A percentile compares a stretch with the other conserved stretches of the same genome.
Conservation (phyloP, 2,329 filamentous ascomycete species). For the Cladosporium colombiae region DNA sequence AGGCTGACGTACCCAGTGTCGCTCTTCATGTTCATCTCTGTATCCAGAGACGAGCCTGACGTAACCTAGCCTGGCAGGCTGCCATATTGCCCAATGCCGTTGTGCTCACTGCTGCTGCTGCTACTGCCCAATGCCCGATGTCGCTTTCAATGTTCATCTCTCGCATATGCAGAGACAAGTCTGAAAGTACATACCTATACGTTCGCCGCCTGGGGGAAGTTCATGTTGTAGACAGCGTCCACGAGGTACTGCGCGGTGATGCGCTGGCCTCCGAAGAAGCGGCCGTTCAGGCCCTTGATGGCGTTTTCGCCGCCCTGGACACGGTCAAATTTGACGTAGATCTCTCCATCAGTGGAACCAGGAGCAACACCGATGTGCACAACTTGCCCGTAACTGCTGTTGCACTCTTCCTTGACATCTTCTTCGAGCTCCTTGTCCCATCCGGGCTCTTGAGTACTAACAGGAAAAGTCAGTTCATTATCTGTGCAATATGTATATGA, state of each 20-base stretch:
- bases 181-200: constrained; percentile 14
- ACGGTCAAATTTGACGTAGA: constrained; percentile 97
- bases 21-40: background rate
- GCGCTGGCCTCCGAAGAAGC: constrained; percentile 89
- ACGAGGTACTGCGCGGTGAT: constrained; percentile 95
- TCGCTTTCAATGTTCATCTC: background rate
- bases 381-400: constrained; percentile 93
- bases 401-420: constrained; percentile 89
- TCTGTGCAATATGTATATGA: background rate
- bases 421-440: constrained; percentile 95
- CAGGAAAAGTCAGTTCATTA: background rate
- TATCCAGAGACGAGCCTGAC: background rate
- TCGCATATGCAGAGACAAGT: background rate
- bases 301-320: constrained; percentile 95
- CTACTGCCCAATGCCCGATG: background rate
- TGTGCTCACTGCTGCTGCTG: background rate
- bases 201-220: constrained; percentile 37
- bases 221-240: constrained; percentile 84
- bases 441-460: constrained; percentile 50
- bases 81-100: background rate
- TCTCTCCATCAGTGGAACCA: constrained; percentile 93
- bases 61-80: background rate
- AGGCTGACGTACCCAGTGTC: background rate
- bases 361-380: constrained; percentile 81
- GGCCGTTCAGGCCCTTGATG: constrained; percentile 94